Evolutionary conservation across 176 grass and related monocot species (phyloP), one percentile per base, ranked within the genome.

Genomic region (Ensete ventricosum): DNA sequence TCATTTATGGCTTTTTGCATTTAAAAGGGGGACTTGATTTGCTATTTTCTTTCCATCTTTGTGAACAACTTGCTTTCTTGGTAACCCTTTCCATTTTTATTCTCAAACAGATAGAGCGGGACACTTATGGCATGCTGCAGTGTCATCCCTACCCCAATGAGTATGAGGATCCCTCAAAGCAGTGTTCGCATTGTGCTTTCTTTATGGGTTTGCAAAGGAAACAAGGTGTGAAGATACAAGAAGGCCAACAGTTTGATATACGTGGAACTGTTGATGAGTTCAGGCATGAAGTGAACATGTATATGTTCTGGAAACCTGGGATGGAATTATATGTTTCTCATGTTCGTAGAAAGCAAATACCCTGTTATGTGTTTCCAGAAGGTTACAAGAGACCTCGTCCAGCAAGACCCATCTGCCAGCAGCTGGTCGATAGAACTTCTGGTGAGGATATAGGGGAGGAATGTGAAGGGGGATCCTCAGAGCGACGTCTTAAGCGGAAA

Each of bases 201-300:
- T 99, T 94, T 75, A 99, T 99, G 96, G 96, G 96, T 14, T 85
- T 99, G 81, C 83, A 86, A 74, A 83, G 96, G 74, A 99, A 99
- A 80, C 86, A 94, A 84, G 90, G 90, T 20, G 95, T 91, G 20
- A 84, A 87, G 76, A 85, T 91, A 88, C 86, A 91, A 69, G 95
- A 93, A 85, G 96, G 96, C 21, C 96, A 99, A 78, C 90, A 91
- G 62, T 99, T 99, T 72, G 96, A 99, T 89, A 99, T 99, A 67
- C 96, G 96, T 74, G 84, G 82, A 54, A 99, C 96, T 9, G 96
- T 99, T 52, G 96, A 99, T 19, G 96, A 99, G 73, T 99, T 99
- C 71, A 92, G 86, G 70, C 84, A 83, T 69, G 80, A 83, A 14
- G 92, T 99, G 53, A 82, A 82, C 80, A 75, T 84, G 90, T 99